Percentiles rank a stretch among this genome's conserved stretches.
Conservation (phyloP, 768 basidiomycete genomes). For the Collybia nuda region DNA sequence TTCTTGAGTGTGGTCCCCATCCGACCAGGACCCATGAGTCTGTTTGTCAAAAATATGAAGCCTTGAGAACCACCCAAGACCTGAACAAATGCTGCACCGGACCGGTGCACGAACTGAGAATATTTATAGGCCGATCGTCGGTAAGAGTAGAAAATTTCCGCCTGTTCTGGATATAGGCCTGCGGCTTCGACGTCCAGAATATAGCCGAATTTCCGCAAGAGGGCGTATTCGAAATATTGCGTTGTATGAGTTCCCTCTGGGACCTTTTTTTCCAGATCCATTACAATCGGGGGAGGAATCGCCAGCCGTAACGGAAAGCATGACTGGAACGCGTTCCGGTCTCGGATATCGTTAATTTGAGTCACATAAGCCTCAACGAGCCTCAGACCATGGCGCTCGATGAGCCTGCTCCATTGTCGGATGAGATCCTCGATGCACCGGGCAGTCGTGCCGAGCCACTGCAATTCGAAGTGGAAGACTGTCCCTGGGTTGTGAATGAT, state of each 20-base stretch:
- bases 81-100: conserved; percentile 89
- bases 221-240: conserved; percentile 80
- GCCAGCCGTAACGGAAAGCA: conserved; percentile 83
- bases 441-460: conserved; percentile 95
- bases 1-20: conserved; percentile 51
- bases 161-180: conserved; percentile 71
- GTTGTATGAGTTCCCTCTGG: conserved; percentile 64
- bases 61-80: conserved; percentile 78
- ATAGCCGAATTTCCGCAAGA: conserved; percentile 77
- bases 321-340: conserved; percentile 88
- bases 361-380: conserved; percentile 93
- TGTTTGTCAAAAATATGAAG: conserved; percentile 88
- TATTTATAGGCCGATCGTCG: conserved; percentile 74
- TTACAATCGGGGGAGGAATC: conserved; percentile 68
- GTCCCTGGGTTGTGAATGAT: conserved; percentile 94
- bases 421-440: conserved; percentile 88
- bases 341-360: conserved; percentile 84
- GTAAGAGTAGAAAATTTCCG: conserved; percentile 90
- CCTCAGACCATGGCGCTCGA: conserved; percentile 87
- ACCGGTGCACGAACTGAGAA: conserved; percentile 90
- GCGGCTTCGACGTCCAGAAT: conserved; percentile 82
- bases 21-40: conserved; percentile 73
- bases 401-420: conserved; percentile 75
- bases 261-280: conserved; percentile 65
- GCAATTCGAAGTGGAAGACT: conserved; percentile 95